These are phyloP conservation scores for Cenchrus fungigraminus DNA, from an alignment of 176 grass and related monocot species.

Conservation along the genomic window DNA sequence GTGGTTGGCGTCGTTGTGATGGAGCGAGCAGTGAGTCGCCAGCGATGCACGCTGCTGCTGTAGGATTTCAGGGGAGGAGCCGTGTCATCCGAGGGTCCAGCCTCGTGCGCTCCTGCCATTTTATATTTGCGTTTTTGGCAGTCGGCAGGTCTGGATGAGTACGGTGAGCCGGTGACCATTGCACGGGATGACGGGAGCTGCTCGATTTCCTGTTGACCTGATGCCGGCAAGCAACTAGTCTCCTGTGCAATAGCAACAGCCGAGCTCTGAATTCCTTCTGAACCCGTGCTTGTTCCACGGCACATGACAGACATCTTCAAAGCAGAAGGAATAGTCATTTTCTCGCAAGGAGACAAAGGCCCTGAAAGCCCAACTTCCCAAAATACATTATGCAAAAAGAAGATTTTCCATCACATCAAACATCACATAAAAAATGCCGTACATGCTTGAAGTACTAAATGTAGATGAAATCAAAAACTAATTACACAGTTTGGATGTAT, in stretches of 20 bases:
- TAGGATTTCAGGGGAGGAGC: not conserved
- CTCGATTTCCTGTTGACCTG: not conserved
- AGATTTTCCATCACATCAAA: too few relatives aligned
- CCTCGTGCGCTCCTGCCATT: not conserved
- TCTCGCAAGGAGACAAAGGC: too few relatives aligned
- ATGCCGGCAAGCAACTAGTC: not conserved
- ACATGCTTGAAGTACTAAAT: too few relatives aligned
- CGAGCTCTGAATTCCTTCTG: not conserved
- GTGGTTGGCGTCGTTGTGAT: not conserved
- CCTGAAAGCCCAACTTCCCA: too few relatives aligned
- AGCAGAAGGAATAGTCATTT: not conserved
- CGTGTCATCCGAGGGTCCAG: not conserved
- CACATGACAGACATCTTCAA: not conserved
- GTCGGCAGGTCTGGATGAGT: not conserved
- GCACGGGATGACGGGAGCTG: not conserved
- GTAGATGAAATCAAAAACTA: too few relatives aligned
- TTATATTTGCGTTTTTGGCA: slow-evolving; percentile 28
- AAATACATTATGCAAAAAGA: too few relatives aligned
- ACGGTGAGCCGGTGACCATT: not conserved
- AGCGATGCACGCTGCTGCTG: not conserved
- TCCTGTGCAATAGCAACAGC: not conserved
- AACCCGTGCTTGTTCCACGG: slow-evolving; percentile 3
- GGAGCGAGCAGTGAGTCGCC: not conserved
- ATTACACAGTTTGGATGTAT: too few relatives aligned
- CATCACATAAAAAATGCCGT: too few relatives aligned